Base-by-base conservation (phyloP, 352 stramenopile species). In the Phytopythium delawarense region DNA sequence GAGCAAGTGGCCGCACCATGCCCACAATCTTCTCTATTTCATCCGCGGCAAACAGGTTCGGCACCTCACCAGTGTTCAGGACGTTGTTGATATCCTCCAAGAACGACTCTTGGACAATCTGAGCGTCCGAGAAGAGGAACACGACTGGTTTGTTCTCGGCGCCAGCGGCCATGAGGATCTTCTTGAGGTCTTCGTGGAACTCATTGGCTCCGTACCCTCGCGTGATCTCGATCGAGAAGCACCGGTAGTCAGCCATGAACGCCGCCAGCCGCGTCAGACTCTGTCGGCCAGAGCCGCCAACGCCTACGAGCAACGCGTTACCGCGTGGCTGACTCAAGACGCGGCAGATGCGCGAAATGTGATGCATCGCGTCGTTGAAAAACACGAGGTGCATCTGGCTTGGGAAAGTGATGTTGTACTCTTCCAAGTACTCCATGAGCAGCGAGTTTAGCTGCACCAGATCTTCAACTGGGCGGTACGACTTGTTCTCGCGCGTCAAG, bases 1-100 rank as follows among this genome's bases (percentile, higher is more conserved):
- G 81, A 0, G 90, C 88, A 7, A 97, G 60, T 9, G 88, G 87
- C 7, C 89, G 77, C 44, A 98, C 89, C 64, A 89, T 84, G 4
- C 65, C 63, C 16, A 97, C 75, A 51, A 98, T 97, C 59, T 95
- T 94, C 62, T 98, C 91, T 9, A 94, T 64, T 45, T 98, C 92
- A 48, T 98, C 92, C n/a, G 63, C 79, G 1, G 90, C 87, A 56
- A 97, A 98, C 61, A 98, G 58, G 59, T 98, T 98, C 0, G 93
- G 91, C 1, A 98, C 91, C 63, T 98, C 91, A 23, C 93, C 94
- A 12, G 87, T 96, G 67, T 97, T 98, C 34, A 98, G 72, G 11
- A 98, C 72, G 56, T 98, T 98, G 73, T 98, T 98, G 72, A 98
- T 96, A 56, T 98, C 94, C 59, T 98, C 94, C 28, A 98, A 61